Evolutionary conservation across 1,284 basidiomycete species (phyloP).

Genomic region (Boletellus deceptivus): DNA sequence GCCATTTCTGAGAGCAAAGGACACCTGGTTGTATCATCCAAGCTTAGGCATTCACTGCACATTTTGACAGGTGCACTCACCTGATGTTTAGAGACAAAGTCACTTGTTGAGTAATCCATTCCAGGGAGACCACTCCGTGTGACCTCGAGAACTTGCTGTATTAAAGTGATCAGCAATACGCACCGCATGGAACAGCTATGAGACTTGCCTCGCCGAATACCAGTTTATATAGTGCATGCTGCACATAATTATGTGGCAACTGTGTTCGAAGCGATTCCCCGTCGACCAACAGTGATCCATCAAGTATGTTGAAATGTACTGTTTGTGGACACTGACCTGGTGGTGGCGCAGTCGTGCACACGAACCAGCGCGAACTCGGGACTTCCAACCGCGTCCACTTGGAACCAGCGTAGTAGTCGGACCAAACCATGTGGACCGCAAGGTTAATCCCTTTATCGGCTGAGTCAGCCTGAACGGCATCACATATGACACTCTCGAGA

Average conservation of each 20-base stretch:
- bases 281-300: not conserved
- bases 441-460: not conserved
- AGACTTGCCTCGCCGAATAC: not conserved
- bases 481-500: not conserved
- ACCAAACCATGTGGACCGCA: not conserved
- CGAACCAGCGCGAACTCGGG: not conserved
- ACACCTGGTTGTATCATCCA: not conserved
- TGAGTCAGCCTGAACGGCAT: not conserved
- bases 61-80: not conserved
- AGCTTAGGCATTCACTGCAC: not conserved
- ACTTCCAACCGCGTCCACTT: not conserved
- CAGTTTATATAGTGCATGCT: not conserved
- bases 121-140: not conserved
- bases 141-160: not conserved
- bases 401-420: not conserved
- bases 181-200: not conserved
- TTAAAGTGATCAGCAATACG: not conserved
- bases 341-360: not conserved
- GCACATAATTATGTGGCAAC: not conserved
- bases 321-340: not conserved
- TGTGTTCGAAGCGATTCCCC: not conserved
- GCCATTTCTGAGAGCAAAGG: not conserved
- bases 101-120: not conserved
- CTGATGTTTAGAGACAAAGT: not conserved
- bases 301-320: not conserved